These are phyloP conservation scores for Paraleonurus japonicus DNA, from an alignment of 257 asterid genomes.

Conservation along the genomic window DNA sequence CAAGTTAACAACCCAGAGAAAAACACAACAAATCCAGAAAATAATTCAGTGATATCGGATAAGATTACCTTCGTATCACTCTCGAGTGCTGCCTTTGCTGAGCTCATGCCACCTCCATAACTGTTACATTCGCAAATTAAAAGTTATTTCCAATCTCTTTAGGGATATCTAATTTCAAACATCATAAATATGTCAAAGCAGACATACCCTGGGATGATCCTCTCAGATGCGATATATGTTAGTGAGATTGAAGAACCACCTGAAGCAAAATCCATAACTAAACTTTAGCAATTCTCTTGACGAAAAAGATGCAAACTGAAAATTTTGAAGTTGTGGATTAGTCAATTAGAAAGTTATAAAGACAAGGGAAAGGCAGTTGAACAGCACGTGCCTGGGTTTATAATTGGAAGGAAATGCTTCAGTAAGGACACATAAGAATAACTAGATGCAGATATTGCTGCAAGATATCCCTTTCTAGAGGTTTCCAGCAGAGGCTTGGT, in stretches of 20 bases:
- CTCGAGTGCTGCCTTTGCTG: conserved; percentile 89
- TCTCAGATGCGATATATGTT: conserved; percentile 83
- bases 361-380: background rate
- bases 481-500: conserved; percentile 85
- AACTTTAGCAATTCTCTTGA: background rate
- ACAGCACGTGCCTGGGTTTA: conserved; percentile 66
- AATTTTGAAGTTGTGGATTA: background rate
- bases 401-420: conserved; percentile 74
- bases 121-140: conserved; percentile 30
- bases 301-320: background rate
- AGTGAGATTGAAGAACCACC: conserved; percentile 87
- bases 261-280: conserved; percentile 31
- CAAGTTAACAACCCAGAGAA: background rate
- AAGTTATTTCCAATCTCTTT: background rate
- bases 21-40: background rate
- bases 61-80: conserved; percentile 74
- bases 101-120: conserved; percentile 96
- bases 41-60: background rate
- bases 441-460: conserved; percentile 94
- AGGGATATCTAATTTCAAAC: background rate
- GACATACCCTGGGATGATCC: conserved; percentile 83
- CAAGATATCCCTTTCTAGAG: conserved; percentile 85
- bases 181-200: conserved; percentile 7
- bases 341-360: background rate
- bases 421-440: conserved; percentile 78